Percentiles rank a stretch among this genome's conserved stretches.
These are phyloP conservation scores for Globisporangium polare DNA, from an alignment of 352 stramenopile species.

Conservation along the genomic window DNA sequence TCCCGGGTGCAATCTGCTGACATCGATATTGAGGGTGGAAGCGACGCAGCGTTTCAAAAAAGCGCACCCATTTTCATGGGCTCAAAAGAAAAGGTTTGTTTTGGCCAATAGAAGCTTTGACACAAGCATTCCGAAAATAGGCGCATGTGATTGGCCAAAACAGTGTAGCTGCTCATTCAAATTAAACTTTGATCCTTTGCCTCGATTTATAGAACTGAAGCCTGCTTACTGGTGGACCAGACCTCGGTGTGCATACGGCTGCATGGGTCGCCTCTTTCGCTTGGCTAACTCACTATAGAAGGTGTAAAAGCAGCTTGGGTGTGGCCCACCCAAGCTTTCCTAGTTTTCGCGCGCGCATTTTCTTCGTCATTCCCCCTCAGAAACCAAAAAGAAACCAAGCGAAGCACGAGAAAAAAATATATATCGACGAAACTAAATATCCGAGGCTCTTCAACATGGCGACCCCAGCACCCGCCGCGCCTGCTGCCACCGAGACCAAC, in stretches of 20 bases:
- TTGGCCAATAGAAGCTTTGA: background rate
- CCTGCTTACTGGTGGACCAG: too few species aligned
- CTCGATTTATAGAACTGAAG: too few species aligned
- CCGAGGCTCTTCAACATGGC: background rate
- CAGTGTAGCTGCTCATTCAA: background rate
- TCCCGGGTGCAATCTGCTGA: background rate
- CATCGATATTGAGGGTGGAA: too few species aligned
- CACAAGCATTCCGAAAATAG: background rate
- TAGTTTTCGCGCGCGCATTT: constrained; percentile 1
- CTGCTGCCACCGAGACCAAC: background rate
- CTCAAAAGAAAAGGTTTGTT: background rate
- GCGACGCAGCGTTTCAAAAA: background rate
- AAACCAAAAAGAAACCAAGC: background rate
- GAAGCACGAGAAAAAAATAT: background rate
- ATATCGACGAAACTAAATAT: background rate
- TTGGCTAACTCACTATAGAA: background rate
- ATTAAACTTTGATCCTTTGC: too few species aligned
- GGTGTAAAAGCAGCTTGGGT: background rate
- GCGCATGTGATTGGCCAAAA: background rate
- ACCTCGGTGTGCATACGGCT: too few species aligned
- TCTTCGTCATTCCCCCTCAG: background rate
- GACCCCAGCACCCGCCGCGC: background rate
- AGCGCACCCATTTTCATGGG: background rate
- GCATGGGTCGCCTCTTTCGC: too few species aligned
- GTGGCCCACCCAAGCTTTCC: background rate